These are phyloP conservation scores for Beta corolliflora DNA, from an alignment of 179 eudicot species.

Conservation along the genomic window DNA sequence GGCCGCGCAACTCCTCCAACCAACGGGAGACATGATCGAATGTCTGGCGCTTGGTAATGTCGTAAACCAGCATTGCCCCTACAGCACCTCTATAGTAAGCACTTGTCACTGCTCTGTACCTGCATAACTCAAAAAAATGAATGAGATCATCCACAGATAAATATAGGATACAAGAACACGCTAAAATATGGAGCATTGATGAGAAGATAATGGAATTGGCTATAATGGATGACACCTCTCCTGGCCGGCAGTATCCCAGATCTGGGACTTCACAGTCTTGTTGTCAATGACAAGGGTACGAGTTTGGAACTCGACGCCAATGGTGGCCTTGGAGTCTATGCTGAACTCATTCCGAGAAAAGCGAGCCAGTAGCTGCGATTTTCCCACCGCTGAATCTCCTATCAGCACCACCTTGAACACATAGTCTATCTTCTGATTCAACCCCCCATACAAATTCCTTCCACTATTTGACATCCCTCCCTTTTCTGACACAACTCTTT, in stretches of 20 bases:
- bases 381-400: constrained; percentile 22
- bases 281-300: constrained; percentile 9
- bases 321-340: constrained; percentile 18
- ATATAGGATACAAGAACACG: too few species aligned
- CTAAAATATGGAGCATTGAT: too few species aligned
- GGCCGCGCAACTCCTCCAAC: constrained; percentile 16
- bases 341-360: constrained; percentile 19
- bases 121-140: too few species aligned
- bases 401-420: constrained; percentile 21
- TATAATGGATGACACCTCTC: not conserved
- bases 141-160: too few species aligned
- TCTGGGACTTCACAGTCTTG: constrained; percentile 15
- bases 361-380: constrained; percentile 20
- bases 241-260: constrained; percentile 19
- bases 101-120: constrained; percentile 15
- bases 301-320: constrained; percentile 19
- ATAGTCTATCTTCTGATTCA: constrained; percentile 16
- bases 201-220: too few species aligned
- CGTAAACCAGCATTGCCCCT: constrained; percentile 15
- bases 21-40: constrained; percentile 12
- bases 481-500: too few species aligned
- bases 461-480: not conserved
- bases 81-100: constrained; percentile 21
- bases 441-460: constrained; percentile 5
- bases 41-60: constrained; percentile 5